These are phyloP conservation scores for Fusarium ramigenum DNA, from an alignment of 2,329 filamentous ascomycete species.

Conservation along the genomic window DNA sequence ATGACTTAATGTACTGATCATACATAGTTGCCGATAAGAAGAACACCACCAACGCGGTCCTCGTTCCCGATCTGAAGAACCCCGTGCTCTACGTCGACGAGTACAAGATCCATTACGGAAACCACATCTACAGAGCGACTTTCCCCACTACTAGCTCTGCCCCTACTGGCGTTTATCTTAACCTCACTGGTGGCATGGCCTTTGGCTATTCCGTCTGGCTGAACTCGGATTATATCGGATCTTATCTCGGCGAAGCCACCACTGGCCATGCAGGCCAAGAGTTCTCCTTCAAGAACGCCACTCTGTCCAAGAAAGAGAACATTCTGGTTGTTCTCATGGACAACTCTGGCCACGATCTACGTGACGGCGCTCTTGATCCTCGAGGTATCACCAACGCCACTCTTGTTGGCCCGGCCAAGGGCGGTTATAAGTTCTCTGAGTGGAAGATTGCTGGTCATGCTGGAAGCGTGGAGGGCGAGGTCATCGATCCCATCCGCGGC, in stretches of 20 bases:
- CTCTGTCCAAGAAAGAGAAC: conserved; percentile 54
- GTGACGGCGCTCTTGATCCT: conserved; percentile 56
- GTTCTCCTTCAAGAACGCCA: conserved; percentile 62
- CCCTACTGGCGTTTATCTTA: conserved; percentile 57
- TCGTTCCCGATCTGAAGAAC: conserved; percentile 57
- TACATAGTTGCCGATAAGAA: conserved; percentile 56
- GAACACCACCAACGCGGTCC: conserved; percentile 57
- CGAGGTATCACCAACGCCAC: conserved; percentile 64
- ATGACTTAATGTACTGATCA: not conserved
- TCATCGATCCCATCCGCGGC: conserved; percentile 64
- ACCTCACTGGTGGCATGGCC: conserved; percentile 62
- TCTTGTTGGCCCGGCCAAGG: conserved; percentile 50
- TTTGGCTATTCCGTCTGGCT: conserved; percentile 68
- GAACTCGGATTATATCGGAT: conserved; percentile 65
- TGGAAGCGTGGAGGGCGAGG: conserved; percentile 56
- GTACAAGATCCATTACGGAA: conserved; percentile 64
- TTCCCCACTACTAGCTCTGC: conserved; percentile 53
- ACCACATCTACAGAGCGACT: conserved; percentile 63
- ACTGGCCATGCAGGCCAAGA: conserved; percentile 49
- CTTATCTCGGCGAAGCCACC: conserved; percentile 61
- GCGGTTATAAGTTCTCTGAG: conserved; percentile 54
- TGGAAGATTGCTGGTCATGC: conserved; percentile 69
- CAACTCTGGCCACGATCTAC: conserved; percentile 68
- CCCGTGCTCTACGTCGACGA: conserved; percentile 67
- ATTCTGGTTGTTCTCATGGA: conserved; percentile 66